Base-by-base conservation (phyloP, 75 land plant genomes). In the Chamaecyparis obtusa region DNA sequence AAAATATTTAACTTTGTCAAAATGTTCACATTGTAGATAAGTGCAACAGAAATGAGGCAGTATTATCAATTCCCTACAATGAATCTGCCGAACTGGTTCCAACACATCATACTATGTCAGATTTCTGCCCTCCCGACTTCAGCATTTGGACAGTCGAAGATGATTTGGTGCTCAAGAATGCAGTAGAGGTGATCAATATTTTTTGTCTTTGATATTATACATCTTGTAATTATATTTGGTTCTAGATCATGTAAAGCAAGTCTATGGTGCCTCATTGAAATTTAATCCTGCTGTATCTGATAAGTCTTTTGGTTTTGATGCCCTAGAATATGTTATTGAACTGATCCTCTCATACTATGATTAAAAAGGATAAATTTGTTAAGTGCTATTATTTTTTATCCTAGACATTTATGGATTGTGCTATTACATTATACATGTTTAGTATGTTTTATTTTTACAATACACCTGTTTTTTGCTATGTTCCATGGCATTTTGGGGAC, bases 131-230 rank as follows among this genome's bases (percentile, higher is more conserved):
- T 55, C 90, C 93, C 48, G 90, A 92, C 89, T 92, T 92, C 88
- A 91, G 93, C 82, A 49, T 78, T 14, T 95, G 96, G 96, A 92
- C 90, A 27, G 93, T 87, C 27, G 93, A 93, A 80, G 96, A 95
- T 88, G 96, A 95, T 79, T 86, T 94, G 39, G 83, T 93, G 48
- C 89, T 95, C 41, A 94, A 92, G 79, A 94, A 93, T 86, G 96
- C 96, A 39, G 87, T 94, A 83, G 96, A 95, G 94, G 96, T 95
- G 74, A 85, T 35, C 49, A 55, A 24, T 79, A 13, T 51, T 30
- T 10, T 43, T 19, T 46, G 27, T 15, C n/a, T 44, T 48, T 24
- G 11, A 44, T 8, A 10, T 30, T 0, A 72, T 72, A 32, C 11
- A 57, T 9, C 10, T 67, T 67, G 24, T 72, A 72, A 30, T 33